These are phyloP conservation scores for Hortaea werneckii DNA, from an alignment of 2,329 filamentous ascomycete species.

Conservation along the genomic window DNA sequence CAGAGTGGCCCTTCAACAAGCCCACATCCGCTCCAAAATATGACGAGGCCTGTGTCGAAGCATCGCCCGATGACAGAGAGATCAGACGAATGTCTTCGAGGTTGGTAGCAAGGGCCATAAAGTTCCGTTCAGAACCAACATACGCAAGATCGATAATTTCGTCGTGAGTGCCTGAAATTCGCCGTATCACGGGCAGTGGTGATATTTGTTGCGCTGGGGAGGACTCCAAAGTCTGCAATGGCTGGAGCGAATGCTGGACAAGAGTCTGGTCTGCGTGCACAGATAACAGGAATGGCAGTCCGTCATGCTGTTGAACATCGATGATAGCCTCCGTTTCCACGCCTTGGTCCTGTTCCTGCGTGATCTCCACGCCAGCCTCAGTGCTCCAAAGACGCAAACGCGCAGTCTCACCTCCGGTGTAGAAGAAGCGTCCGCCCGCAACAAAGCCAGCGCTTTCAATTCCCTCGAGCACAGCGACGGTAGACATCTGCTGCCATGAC, in stretches of 20 bases:
- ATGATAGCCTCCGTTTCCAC: constrained; percentile 59
- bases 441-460: constrained; percentile 79
- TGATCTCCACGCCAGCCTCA: constrained; percentile 67
- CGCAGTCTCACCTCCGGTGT: constrained; percentile 76
- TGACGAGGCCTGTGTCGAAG: constrained; percentile 12
- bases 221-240: constrained; percentile 25
- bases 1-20: constrained; percentile 78
- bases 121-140: constrained; percentile 65
- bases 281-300: constrained; percentile 62
- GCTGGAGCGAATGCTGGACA: constrained; percentile 54
- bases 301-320: constrained; percentile 55
- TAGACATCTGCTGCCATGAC: constrained; percentile 72
- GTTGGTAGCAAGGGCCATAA: constrained; percentile 87
- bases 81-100: constrained; percentile 86
- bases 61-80: constrained; percentile 45
- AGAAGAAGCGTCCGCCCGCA: constrained; percentile 59
- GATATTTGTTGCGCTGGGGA: constrained; percentile 7
- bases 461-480: constrained; percentile 75
- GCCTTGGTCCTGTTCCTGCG: constrained; percentile 55
- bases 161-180: constrained; percentile 92
- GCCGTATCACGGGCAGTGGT: constrained; percentile 53
- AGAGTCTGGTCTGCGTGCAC: constrained; percentile 86
- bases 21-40: constrained; percentile 89
- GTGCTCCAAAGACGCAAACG: constrained; percentile 75
- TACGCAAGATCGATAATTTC: constrained; percentile 94